Conservation (phyloP, 176 grass and related monocot species). For the Ensete ventricosum region DNA sequence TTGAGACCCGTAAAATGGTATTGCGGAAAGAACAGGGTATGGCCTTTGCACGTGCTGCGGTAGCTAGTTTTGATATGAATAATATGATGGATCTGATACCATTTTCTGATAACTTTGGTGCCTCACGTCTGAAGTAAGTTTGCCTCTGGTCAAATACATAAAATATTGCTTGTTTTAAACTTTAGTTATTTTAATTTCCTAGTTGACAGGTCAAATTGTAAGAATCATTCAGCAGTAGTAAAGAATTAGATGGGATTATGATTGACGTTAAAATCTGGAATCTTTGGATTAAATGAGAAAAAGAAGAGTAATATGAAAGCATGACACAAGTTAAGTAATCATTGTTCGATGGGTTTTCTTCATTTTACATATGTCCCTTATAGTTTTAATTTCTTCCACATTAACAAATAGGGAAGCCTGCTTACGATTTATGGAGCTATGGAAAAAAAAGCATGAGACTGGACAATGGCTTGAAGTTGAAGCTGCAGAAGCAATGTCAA, state of each 20-base stretch:
- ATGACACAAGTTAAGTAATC: too few species aligned
- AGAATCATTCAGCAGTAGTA: background rate
- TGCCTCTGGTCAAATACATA: background rate
- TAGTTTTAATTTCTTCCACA: background rate
- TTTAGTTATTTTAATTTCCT: background rate
- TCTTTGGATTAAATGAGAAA: background rate
- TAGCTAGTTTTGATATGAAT: slow-evolving; percentile 88
- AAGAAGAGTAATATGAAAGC: too few species aligned
- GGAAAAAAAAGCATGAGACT: slow-evolving; percentile 96
- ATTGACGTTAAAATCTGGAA: background rate
- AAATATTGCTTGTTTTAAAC: background rate
- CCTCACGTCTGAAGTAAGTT: slow-evolving; percentile 70
- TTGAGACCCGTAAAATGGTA: slow-evolving; percentile 80
- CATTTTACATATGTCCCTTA: background rate
- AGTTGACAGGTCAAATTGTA: background rate
- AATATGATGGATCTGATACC: slow-evolving; percentile 58
- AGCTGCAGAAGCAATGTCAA: slow-evolving; percentile 69
- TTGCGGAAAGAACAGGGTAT: slow-evolving; percentile 94
- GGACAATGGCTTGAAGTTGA: slow-evolving; percentile 99
- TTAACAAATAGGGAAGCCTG: slow-evolving; percentile 61
- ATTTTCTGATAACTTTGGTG: slow-evolving; percentile 73
- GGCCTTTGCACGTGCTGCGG: slow-evolving; percentile 87
- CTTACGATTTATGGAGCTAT: slow-evolving; percentile 69
- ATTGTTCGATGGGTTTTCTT: too few species aligned
- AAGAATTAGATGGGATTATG: background rate